Evolutionary conservation across 306 rosid species (phyloP), one percentile per base, ranked within the genome.

Genomic region (Senna siamea): DNA sequence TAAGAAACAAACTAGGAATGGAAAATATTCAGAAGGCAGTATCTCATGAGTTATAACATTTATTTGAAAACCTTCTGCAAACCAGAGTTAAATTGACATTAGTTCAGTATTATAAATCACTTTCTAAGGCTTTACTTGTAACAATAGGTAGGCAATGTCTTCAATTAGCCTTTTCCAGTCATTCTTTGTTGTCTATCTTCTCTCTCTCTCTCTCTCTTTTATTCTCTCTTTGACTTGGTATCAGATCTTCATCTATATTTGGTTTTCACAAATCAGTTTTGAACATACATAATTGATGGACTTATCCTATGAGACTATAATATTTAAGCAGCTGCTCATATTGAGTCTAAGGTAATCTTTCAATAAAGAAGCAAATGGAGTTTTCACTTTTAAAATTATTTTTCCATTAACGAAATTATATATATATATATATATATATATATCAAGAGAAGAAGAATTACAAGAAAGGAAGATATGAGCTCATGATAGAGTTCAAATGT

Each of bases 21-120:
- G 30, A 26, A 43, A 38, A 19, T 50, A 51, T 37, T 79, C 20
- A 64, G 57, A 66, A 66, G 56, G 72, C 12, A 46, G 7, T 13
- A 59, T 32, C 41, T 58, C 56, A 54, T 20, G 15, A 54, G 15
- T 23, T 12, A 11, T 23, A 26, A 56, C 34, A 23, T 4, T 11
- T 56, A 56, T 26, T 9, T 56, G 62, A 44, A 43, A 22, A 13
- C 23, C 13, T 13, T 22, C 2, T 20, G 23, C 11, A 63, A 38
- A 62, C 37, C 47, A 7, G n/a, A 35, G 40, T 19, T 10, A 15
- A 40, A 18, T 41, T 20, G 20, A 22, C 26, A 20, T 11, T 23
- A 20, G 19, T 41, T 22, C 20, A 65, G 22, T 43, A 18, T 2
- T 38, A 38, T 23, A 43, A 13, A 43, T 12, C 38, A 65, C 19